phyloP scores from a whole-genome alignment of 2,329 filamentous ascomycete species.

The Fusarium scirpi region DNA sequence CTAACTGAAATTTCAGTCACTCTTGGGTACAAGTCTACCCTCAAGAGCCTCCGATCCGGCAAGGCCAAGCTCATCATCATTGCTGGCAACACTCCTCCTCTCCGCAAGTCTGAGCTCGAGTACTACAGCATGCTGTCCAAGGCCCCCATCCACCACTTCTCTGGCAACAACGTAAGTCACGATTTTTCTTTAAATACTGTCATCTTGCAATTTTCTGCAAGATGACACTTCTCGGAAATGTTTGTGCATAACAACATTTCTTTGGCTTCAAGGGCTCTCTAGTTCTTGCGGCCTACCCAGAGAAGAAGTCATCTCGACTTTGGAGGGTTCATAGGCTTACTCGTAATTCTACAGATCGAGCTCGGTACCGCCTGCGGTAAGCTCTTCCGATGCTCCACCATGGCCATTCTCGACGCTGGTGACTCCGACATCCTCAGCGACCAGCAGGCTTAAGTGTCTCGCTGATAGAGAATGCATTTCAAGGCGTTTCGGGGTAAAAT shows the following conservation, averaged over 20 bases:
- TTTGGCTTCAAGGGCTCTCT: slow-evolving; percentile 38
- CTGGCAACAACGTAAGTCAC: slow-evolving; percentile 95
- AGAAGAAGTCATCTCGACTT: slow-evolving; percentile 89
- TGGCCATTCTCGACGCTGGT: slow-evolving; percentile 97
- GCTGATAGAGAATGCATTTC: slow-evolving; percentile 46
- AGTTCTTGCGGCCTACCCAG: slow-evolving; percentile 72
- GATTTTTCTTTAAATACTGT: slow-evolving; percentile 34
- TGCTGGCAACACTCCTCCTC: slow-evolving; percentile 91
- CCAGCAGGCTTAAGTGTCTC: slow-evolving; percentile 68
- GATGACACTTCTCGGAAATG: slow-evolving; percentile 45
- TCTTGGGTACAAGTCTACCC: slow-evolving; percentile 59
- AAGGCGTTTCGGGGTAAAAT: slow-evolving; percentile 60
- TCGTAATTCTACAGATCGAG: slow-evolving; percentile 80
- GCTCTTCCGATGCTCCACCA: slow-evolving; percentile 97
- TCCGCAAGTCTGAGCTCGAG: slow-evolving; percentile 97
- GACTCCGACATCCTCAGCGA: slow-evolving; percentile 97
- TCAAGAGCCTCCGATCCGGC: slow-evolving; percentile 91
- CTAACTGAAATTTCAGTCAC: slow-evolving; percentile 51
- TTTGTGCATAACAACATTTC: slow-evolving; percentile 36
- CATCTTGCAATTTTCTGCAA: slow-evolving; percentile 39
- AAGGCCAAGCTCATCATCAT: slow-evolving; percentile 99
- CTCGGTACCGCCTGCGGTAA: slow-evolving; percentile 98
- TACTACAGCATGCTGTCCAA: slow-evolving; percentile 95
- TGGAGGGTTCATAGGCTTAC: slow-evolving; percentile 85
- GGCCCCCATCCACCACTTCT: slow-evolving; percentile 97